Evolutionary conservation across 805 yeast species (phyloP), one percentile per base, ranked within the genome.

Genomic region (Yamadazyma olivae): DNA sequence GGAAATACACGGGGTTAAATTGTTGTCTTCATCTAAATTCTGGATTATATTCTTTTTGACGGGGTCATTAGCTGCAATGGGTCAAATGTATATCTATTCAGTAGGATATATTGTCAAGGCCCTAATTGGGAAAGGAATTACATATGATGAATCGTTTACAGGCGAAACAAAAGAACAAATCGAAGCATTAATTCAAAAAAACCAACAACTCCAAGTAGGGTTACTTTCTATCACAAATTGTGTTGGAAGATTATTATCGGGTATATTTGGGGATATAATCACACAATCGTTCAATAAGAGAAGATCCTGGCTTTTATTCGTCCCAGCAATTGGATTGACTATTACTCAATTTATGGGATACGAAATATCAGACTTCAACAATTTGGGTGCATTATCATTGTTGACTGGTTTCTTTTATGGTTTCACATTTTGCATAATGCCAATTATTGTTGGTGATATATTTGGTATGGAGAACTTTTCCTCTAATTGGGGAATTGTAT

Each of bases 141-240:
- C 46, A 16, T 46, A 53, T 16, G 66, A 59, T 7, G 51, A 53
- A 9, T 44, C 64, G 32, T 27, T 48, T 22, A 22, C 39, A 1
- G 36, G 28, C 3, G 40, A 33, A 5, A 14, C 45, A 6, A 36
- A 32, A 12, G 41, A 30, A 2, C 32, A 45, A n/a, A 43, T 59
- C 4, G 66, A 59, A 7, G 49, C 52, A 5, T 40, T 62, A 30
- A 64, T 77, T 21, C 83, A 75, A 49, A 56, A 58, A 30, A 69
- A 76, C 38, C 95, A 85, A 54, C 82, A 83, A 36, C 58, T 70
- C 21, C 93, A 85, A 55, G 95, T 85, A 10, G 80, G 86, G 2
- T 50, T 81, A n/a, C 57, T 85, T 4, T 83, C 91, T 2, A 50
- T 81, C 12, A 71, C 81, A 19, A 82, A 84, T 45, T 84, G 84